Base-by-base conservation (phyloP, 352 stramenopile genomes). In the Pythium vanterpoolii region DNA sequence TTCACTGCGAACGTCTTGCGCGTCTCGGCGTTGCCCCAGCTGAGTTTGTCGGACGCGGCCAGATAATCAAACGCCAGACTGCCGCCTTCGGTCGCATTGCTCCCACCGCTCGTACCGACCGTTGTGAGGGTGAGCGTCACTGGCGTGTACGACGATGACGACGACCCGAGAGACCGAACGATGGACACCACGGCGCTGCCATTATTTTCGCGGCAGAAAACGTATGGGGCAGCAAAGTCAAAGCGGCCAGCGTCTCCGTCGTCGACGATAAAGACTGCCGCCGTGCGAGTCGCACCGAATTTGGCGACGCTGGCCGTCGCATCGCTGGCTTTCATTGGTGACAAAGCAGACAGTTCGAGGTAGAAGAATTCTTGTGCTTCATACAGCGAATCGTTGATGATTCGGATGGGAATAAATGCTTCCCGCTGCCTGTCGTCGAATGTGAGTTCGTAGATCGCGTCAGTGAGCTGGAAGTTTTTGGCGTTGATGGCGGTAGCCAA, bases 11-110 rank as follows among this genome's bases (percentile, higher is more conserved):
- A 88, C 0, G 60, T 75, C 56, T 91, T 85, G 24, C 38, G 72
- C 5, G 60, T 69, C 56, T 89, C 75, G 33, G 64, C 74, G 5
- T 83, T 77, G 13, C 68, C 69, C 81, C 81, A 91, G 16, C 33
- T 76, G 10, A 89, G 61, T 16, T 77, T 63, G 28, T 85, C 71
- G 1, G 73, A 80, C 14, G 69, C 67, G 4, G 66, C 66, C 24
- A 77, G 40, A 62, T 87, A 91, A 40, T 91, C 81, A 47, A 83
- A 89, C n/a, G 77, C 81, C 34, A 76, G 58, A 39, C 74, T 89
- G 6, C 69, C 69, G 26, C 81, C 79, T 54, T 87, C 57, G 3
- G 79, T 89, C 8, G 81, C 81, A 31, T 91, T 91, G 54, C 72
- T 81, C 1, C 73, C 80, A 23, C 63, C 62, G n/a, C 47, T 61